Evolutionary conservation across 2,329 filamentous ascomycete species (phyloP).

Genomic region (Colletotrichum tanaceti): DNA sequence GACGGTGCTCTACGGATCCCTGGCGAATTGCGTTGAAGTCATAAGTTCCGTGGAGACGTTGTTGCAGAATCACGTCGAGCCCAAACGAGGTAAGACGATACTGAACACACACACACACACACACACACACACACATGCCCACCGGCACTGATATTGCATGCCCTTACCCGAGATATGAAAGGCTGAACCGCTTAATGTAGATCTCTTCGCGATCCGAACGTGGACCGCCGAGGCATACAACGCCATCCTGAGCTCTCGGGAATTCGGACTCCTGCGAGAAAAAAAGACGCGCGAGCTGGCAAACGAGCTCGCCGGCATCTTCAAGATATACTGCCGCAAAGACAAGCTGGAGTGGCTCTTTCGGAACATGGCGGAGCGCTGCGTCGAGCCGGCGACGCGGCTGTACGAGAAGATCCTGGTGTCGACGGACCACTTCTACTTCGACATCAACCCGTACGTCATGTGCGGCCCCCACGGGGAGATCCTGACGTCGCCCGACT

Average conservation of each 20-base stretch:
- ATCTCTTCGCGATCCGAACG: slow-evolving; percentile 51
- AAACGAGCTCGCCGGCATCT: slow-evolving; percentile 45
- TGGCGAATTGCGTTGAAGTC: slow-evolving; percentile 43
- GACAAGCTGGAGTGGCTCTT: slow-evolving; percentile 44
- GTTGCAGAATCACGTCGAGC: slow-evolving; percentile 51
- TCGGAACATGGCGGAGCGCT: slow-evolving; percentile 44
- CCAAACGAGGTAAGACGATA: slow-evolving; percentile 53
- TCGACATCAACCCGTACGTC: slow-evolving; percentile 50
- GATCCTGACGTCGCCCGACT: slow-evolving; percentile 46
- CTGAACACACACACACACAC: too few species aligned
- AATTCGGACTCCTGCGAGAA: slow-evolving; percentile 46
- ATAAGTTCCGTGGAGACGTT: slow-evolving; percentile 50
- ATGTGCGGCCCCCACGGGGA: slow-evolving; percentile 43
- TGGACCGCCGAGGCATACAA: slow-evolving; percentile 55
- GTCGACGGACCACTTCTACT: slow-evolving; percentile 53
- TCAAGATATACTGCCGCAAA: slow-evolving; percentile 47
- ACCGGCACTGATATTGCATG: too few species aligned
- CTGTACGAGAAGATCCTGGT: slow-evolving; percentile 54
- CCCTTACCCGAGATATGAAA: too few species aligned
- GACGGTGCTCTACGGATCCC: slow-evolving; percentile 47
- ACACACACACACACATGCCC: too few species aligned
- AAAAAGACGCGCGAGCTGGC: slow-evolving; percentile 46
- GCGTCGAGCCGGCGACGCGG: slow-evolving; percentile 51
- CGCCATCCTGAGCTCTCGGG: slow-evolving; percentile 49
- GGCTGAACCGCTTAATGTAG: slow-evolving; percentile 39